These are phyloP conservation scores for Cordia subcordata DNA, from an alignment of 257 asterid species.

Conservation along the genomic window DNA sequence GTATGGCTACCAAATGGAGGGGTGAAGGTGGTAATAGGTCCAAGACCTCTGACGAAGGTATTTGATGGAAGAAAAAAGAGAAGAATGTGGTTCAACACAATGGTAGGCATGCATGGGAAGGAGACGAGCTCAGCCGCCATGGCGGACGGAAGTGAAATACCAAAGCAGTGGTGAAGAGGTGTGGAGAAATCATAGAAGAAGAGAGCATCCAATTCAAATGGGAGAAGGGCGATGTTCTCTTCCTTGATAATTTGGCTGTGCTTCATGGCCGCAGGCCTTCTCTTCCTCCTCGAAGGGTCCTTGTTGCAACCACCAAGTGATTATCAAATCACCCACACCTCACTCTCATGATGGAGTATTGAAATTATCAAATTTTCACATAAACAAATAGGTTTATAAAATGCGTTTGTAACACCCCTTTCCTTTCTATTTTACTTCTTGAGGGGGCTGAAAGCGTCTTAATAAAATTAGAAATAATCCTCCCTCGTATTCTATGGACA, in stretches of 20 bases:
- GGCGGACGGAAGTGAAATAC: slow-evolving; percentile 77
- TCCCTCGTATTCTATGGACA: too few relatives aligned
- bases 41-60: slow-evolving; percentile 57
- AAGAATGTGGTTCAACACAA: slow-evolving; percentile 80
- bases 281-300: slow-evolving; percentile 71
- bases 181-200: slow-evolving; percentile 79
- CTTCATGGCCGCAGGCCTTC: slow-evolving; percentile 84
- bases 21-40: slow-evolving; percentile 53
- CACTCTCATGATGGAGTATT: too few relatives aligned
- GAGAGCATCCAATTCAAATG: slow-evolving; percentile 91
- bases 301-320: slow-evolving; percentile 73
- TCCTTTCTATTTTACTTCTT: too few relatives aligned
- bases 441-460: too few relatives aligned
- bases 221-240: slow-evolving; percentile 74
- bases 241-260: slow-evolving; percentile 60
- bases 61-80: slow-evolving; percentile 73
- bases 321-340: too few relatives aligned
- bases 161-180: slow-evolving; percentile 47
- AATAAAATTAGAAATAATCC: too few relatives aligned
- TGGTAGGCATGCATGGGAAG: slow-evolving; percentile 86
- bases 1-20: slow-evolving; percentile 76
- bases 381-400: too few relatives aligned
- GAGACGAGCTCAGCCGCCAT: slow-evolving; percentile 70
- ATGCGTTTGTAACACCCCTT: too few relatives aligned
- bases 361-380: too few relatives aligned